phyloP scores from a whole-genome alignment of 371 early-diverging fungal species.

The Apophysomyces trapeziformis region DNA sequence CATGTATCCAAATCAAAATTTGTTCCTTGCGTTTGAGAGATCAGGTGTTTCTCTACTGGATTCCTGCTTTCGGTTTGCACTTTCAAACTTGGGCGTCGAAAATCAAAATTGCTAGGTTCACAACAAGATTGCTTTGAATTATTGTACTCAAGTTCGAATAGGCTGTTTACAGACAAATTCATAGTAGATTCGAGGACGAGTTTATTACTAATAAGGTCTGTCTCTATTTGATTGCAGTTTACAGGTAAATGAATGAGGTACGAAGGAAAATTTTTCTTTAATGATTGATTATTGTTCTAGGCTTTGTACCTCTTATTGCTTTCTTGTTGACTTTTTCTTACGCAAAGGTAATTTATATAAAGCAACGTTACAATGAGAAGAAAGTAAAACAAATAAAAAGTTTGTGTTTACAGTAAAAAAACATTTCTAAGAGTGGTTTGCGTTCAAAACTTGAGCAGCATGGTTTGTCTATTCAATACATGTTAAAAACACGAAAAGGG shows the following conservation, averaged over 20 bases:
- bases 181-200: no score
- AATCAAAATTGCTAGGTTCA: no score
- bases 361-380: neutral
- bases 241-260: no score
- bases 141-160: no score
- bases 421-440: conserved; percentile 20
- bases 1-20: neutral
- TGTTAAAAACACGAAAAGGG: neutral
- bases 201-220: no score
- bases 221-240: no score
- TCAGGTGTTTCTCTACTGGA: neutral
- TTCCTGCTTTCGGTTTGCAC: no score
- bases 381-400: conserved; percentile 9
- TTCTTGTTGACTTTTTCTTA: neutral
- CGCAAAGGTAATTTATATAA: conserved; percentile 8
- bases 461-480: conserved; percentile 36
- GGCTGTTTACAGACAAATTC: no score
- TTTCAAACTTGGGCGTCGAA: no score
- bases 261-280: neutral
- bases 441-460: conserved; percentile 51
- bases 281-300: conserved; percentile 1
- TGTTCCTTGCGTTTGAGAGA: neutral
- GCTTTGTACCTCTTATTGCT: conserved; percentile 7
- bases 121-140: no score
- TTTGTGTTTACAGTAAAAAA: conserved; percentile 8